A percentile compares a stretch with the other conserved stretches of the same genome.
These are phyloP conservation scores for Umbilicaria muhlenbergii DNA, from an alignment of 495 filamentous ascomycete species.

Conservation along the genomic window DNA sequence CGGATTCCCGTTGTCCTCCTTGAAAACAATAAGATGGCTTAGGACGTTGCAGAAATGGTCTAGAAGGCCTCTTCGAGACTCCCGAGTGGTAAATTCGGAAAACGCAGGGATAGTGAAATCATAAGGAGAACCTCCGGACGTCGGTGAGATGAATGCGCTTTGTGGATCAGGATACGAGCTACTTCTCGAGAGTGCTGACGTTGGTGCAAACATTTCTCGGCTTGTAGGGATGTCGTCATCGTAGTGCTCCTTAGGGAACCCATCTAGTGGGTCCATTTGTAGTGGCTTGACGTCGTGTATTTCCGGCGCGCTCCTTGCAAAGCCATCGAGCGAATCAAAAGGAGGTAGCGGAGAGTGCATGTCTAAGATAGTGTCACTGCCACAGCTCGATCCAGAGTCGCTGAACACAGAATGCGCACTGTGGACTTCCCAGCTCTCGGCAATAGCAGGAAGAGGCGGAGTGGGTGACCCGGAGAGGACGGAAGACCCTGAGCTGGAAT, in stretches of 20 bases:
- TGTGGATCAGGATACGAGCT: conserved; percentile 16
- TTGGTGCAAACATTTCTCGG: conserved; percentile 13
- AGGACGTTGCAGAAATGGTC: conserved; percentile 49
- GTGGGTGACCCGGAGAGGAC: conserved; percentile 15
- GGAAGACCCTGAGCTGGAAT: conserved; percentile 16
- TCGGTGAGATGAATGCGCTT: conserved; percentile 15
- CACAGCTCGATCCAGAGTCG: conserved; percentile 16
- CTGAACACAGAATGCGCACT: conserved; percentile 17
- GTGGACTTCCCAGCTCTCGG: conserved; percentile 16
- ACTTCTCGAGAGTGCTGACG: conserved; percentile 12
- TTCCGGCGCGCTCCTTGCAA: conserved; percentile 11
- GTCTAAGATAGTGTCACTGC: conserved; percentile 14
- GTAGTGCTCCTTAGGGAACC: conserved; percentile 13
- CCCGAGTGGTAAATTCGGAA: conserved; percentile 36
- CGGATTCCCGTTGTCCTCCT: conserved; percentile 45
- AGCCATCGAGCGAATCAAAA: conserved; percentile 14
- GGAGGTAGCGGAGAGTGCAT: conserved; percentile 15
- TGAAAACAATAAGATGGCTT: conserved; percentile 46
- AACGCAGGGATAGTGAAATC: conserved; percentile 37
- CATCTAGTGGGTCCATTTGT: conserved; percentile 15
- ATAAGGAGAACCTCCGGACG: conserved; percentile 14
- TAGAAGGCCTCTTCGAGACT: conserved; percentile 37
- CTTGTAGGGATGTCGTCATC: conserved; percentile 14
- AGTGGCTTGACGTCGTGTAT: conserved; percentile 14
- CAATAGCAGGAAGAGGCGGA: conserved; percentile 15